These are phyloP conservation scores for Debaryomyces fabryi DNA, from an alignment of 1,139 yeast species.

Conservation along the genomic window DNA sequence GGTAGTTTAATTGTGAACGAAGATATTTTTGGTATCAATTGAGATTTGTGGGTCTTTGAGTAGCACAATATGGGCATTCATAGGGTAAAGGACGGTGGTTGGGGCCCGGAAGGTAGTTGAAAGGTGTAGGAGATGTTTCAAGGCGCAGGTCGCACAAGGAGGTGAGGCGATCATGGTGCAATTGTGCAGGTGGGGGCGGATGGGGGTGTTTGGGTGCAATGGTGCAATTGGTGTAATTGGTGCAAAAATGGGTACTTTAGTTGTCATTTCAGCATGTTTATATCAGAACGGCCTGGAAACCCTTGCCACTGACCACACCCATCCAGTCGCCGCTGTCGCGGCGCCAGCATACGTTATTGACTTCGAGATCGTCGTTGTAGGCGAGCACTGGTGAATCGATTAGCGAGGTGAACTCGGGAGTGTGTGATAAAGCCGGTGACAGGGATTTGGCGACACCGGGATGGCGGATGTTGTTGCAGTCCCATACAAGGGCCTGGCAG, in stretches of 20 bases:
- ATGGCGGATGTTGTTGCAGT: slow-evolving; percentile 45
- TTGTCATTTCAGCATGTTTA: background rate
- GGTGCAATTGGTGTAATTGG: background rate
- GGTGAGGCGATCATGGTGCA: background rate
- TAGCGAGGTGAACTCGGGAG: slow-evolving; percentile 20
- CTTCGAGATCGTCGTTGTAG: slow-evolving; percentile 64
- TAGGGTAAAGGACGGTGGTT: background rate
- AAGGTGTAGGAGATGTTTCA: background rate
- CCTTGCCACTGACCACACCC: slow-evolving; percentile 79
- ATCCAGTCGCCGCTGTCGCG: slow-evolving; percentile 70
- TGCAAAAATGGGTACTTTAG: background rate
- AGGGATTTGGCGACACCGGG: slow-evolving; percentile 7
- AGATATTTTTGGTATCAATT: background rate
- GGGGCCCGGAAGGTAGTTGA: background rate
- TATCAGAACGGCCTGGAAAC: slow-evolving; percentile 70
- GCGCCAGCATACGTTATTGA: slow-evolving; percentile 80
- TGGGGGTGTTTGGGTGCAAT: background rate
- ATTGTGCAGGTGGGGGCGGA: background rate
- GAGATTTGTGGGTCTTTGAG: background rate
- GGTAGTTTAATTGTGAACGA: background rate
- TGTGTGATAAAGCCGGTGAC: slow-evolving; percentile 5
- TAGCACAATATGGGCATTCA: background rate
- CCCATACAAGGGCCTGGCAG: slow-evolving; percentile 89
- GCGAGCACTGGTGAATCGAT: slow-evolving; percentile 53
- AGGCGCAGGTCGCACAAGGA: background rate